Evolutionary conservation across 2,329 filamentous ascomycete species (phyloP), one percentile per base, ranked within the genome.

Genomic region (Xylaria sp.): DNA sequence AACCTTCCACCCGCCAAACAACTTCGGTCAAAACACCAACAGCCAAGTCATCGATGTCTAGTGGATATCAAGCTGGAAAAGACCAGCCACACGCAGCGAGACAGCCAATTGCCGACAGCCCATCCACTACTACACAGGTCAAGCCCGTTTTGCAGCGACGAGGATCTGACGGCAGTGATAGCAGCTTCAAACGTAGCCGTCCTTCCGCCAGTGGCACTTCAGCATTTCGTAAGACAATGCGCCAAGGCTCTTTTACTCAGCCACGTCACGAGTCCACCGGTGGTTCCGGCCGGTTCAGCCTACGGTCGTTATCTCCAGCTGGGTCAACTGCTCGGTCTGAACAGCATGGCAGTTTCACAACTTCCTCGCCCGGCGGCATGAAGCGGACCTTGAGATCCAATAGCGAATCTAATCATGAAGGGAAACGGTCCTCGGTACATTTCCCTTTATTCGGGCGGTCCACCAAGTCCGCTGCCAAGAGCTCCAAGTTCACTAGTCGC

Each of bases 161-260:
- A 10, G 84, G 82, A 20, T 92, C 90, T 0, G 89, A 90, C 73
- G 90, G 87, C 34, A 93, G 91, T 75, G 90, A 93, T 54, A 97
- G 92, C 81, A 97, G 93, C 78, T 97, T 97, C 82, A 91, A 88
- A 76, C 90, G 93, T 34, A 81, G 84, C 52, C 86, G 87, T 69
- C 81, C 86, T 46, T 78, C 82, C 61, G 77, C 79, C 6, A 80
- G 81, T 50, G 80, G 84, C 52, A 84, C 85, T 0, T 87, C 89
- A 63, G 86, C 83, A 0, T 93, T 97, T 84, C 90, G 90, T 66
- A 87, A 85, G 61, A 93, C 92, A 1, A 92, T 97, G 92, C 87
- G 94, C 68, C 82, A 81, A 31, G 77, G 80, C 31, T 78, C 83
- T 23, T 78, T 81, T 18, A 73, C 77, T 9, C 78, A 80, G 59